Base-by-base conservation (phyloP, 2,329 filamentous ascomycete genomes). In the Fusarium decemcellulare region DNA sequence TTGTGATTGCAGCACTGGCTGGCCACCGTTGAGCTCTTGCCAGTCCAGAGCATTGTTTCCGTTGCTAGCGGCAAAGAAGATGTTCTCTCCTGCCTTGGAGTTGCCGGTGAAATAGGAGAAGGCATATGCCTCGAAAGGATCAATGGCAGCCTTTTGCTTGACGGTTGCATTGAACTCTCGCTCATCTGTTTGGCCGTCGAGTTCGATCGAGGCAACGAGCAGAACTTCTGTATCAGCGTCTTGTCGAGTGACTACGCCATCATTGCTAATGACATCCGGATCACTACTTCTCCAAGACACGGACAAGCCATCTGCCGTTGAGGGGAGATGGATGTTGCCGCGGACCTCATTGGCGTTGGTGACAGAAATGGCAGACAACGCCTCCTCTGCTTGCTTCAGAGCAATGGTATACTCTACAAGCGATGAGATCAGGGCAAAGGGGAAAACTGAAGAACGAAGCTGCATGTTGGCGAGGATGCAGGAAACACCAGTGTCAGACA, bases 91-190 rank as follows among this genome's bases (percentile, higher is more conserved):
- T 0, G 77, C 76, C 14, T 72, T 62, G 2, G 78, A 76, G 71
- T 81, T 82, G 9, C 80, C 81, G 0, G 83, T 86, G 68, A 87
- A 87, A 69, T 87, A 88, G 0, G 82, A 80, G 62, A 87, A 87
- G 1, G 82, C 82, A 63, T 87, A 87, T 6, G 82, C 85, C 46
- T 83, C 80, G 32, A 80, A 78, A 0, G 76, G 70, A 0, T 77
- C 81, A 1, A 79, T 64, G 2, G 74, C 63, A 2, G 71, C 74
- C 4, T 78, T 77, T n/a, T 73, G 74, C 16, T 74, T 74, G 15
- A 83, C 78, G 4, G 76, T 78, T 18, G 80, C 79, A 14, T 70
- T 76, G 34, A 82, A 75, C 0, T 72, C 73, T 5, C 79, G 78
- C 39, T 79, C 71, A 11, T 65, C 66, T 0, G 65, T 53, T 4